Evolutionary conservation across 2,329 filamentous ascomycete species (phyloP), one percentile per base, ranked within the genome.

Genomic region (Periconia macrospinosa): DNA sequence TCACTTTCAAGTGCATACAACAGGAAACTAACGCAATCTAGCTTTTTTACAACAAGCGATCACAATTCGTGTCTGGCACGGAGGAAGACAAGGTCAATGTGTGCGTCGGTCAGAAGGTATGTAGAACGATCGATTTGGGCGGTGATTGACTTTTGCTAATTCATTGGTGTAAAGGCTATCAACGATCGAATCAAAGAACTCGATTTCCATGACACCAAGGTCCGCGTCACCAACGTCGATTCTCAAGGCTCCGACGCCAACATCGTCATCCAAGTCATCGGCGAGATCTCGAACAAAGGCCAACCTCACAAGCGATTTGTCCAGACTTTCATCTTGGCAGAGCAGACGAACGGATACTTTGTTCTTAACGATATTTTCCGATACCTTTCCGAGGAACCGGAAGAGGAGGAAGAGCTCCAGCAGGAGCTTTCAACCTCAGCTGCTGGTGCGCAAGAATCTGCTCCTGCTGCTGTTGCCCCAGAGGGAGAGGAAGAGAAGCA

Each of bases 321-420:
- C 41, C 94, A 99, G 82, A 97, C 93, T 49, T 99, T 99, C 67
- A 91, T 99, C 58, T 89, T 99, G 58, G 94, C 94, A 46, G 87
- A 93, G 76, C 94, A 99, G 79, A 91, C 91, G 47, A 96, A 93
- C 53, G 94, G 94, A 60, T 99, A 97, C 81, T 99, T 96, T 67
- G 93, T 99, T 33, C 85, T 99, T 66, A 99, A 99, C 76, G 94
- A 99, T 71, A 96, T 99, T 73, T 91, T 97, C 80, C 86, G 94
- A 66, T 97, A 95, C 77, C 87, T 99, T 62, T 86, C 88, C 60
- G 91, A 94, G 57, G 90, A 93, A 66, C 83, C 83, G 41, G 92
- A 97, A 56, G 90, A 86, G 64, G 81, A 85, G 45, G 76, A 80
- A 44, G 75, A 78, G 74, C 58, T 63, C 13, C 66, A 73, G 53